These are phyloP conservation scores for Lasiosphaeria hispida DNA, from an alignment of 495 filamentous ascomycete species.

Conservation along the genomic window DNA sequence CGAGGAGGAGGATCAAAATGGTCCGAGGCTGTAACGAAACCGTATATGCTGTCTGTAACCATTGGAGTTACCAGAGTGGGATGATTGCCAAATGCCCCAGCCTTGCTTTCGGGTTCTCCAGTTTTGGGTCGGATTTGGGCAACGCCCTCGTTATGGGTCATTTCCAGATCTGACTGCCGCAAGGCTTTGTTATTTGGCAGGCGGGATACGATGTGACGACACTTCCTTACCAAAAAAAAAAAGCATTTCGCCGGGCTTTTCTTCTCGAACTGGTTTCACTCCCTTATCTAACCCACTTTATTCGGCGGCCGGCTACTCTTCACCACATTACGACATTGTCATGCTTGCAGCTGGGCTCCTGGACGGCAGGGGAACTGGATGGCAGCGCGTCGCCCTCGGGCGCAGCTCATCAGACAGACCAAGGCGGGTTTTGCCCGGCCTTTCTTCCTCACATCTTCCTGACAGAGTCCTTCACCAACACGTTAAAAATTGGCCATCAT, in stretches of 20 bases:
- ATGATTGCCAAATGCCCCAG: slow-evolving; percentile 19
- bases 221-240: slow-evolving; percentile 39
- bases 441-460: neutral
- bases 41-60: slow-evolving; percentile 22
- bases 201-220: slow-evolving; percentile 47
- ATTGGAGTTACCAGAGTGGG: slow-evolving; percentile 21
- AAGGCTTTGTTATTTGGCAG: slow-evolving; percentile 52
- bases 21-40: slow-evolving; percentile 31
- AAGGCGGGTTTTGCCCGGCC: neutral
- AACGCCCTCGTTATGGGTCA: slow-evolving; percentile 38
- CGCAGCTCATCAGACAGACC: neutral
- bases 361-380: neutral
- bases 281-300: slow-evolving; percentile 29
- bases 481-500: slow-evolving; percentile 7
- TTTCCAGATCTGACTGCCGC: slow-evolving; percentile 59
- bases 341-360: neutral
- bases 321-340: slow-evolving; percentile 1
- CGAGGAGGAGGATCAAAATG: slow-evolving; percentile 21
- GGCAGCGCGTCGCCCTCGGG: neutral
- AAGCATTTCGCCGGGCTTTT: slow-evolving; percentile 39
- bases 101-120: slow-evolving; percentile 25
- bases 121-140: slow-evolving; percentile 44
- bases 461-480: neutral
- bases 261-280: slow-evolving; percentile 32
- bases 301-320: slow-evolving; percentile 17